Evolutionary conservation across 169 alveolate species (phyloP).

Genomic region (Sarcocystis neurona): DNA sequence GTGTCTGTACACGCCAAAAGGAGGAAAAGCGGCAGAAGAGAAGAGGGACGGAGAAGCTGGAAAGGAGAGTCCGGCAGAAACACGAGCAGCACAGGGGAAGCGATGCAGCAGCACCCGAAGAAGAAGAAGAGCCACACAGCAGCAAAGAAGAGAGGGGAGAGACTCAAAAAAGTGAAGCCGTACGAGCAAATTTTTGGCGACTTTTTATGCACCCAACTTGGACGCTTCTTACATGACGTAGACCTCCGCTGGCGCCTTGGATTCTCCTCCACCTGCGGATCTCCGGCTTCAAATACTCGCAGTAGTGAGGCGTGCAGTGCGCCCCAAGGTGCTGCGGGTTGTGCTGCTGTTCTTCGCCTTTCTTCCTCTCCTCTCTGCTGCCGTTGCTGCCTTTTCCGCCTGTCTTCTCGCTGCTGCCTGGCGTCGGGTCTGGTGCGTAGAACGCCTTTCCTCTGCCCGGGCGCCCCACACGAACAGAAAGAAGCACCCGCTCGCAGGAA

Average conservation of each 20-base stretch:
- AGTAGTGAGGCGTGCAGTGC: slow-evolving; percentile 53
- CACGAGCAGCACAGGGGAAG: too few relatives aligned
- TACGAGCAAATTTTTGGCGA: too few relatives aligned
- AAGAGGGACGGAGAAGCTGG: neutral
- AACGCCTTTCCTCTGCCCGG: slow-evolving; percentile 50
- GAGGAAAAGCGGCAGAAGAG: neutral
- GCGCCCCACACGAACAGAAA: neutral
- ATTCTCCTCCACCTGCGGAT: slow-evolving; percentile 34
- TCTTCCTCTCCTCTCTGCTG: neutral
- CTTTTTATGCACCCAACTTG: too few relatives aligned
- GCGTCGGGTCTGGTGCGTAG: slow-evolving; percentile 35
- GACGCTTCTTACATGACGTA: slow-evolving; percentile 22
- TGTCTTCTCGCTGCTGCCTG: too few relatives aligned
- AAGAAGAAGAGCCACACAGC: neutral
- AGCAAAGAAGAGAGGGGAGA: neutral
- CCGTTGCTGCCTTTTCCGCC: neutral
- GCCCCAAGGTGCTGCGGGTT: too few relatives aligned
- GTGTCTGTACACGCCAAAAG: neutral
- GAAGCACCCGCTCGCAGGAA: neutral
- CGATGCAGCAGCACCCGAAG: too few relatives aligned
- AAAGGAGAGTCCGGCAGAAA: too few relatives aligned
- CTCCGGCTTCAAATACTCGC: slow-evolving; percentile 28
- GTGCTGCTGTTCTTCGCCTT: slow-evolving; percentile 2
- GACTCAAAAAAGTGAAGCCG: neutral
- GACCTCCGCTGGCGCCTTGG: slow-evolving; percentile 48